Evolutionary conservation across 2,329 filamentous ascomycete genomes (phyloP), one percentile per base, ranked within the genome.

Genomic region (Beauveria sp.): DNA sequence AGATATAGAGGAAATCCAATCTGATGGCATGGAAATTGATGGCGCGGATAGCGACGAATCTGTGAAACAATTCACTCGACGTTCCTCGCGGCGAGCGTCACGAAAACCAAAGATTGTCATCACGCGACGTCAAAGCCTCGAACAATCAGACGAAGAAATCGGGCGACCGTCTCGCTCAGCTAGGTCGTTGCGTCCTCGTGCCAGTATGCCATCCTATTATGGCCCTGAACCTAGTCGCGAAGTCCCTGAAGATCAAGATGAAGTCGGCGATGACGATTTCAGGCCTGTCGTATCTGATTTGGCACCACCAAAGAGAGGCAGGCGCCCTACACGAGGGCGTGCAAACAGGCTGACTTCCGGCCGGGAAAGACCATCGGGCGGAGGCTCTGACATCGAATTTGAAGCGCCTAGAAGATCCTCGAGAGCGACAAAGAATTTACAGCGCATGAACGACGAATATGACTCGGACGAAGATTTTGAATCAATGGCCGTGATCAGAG

Each of bases 401-500:
- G 81, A 84, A 66, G 68, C 74, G 8, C 73, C 75, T 20, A 78
- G 83, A 40, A 77, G 82, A 43, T 84, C 82, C 1, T 73, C 72
- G 1, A 75, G 83, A 40, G 71, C 79, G 0, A 82, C 72, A 7
- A 78, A 76, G 59, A 75, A 76, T 61, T 74, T 68, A 1, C 71
- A 68, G 26, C 78, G 66, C 62, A 82, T 84, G 76, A 70, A 69
- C 4, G 87, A 88, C 64, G 74, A 75, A 2, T 77, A 80, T 1
- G 75, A 83, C 3, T 75, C 85, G 46, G 84, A 88, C 10, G 84
- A 89, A 18, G 76, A 74, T 1, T 77, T 82, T 58, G 83, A 80
- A 65, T 68, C 75, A 2, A 75, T 79, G 0, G 82, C 83, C 1
- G 51, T 54, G 12, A 77, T 80, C 28, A 79, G 74, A 58, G 66